Conservation (phyloP, 148 eudicot species). For the Arctostaphylos glauca region DNA sequence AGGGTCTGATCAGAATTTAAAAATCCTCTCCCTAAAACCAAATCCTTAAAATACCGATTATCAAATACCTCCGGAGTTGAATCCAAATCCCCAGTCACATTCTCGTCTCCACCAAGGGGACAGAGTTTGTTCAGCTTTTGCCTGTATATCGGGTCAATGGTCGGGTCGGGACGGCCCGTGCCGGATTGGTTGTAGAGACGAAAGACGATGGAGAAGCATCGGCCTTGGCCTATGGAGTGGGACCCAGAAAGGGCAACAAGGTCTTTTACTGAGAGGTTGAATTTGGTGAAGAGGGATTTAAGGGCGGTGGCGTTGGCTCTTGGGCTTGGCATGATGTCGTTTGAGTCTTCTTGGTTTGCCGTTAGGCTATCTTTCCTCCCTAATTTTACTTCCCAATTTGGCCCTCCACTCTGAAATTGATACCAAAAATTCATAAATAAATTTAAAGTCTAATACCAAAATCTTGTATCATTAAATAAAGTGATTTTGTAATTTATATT, state of each 20-base stretch:
- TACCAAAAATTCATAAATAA: neutral
- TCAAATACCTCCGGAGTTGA: constrained; percentile 65
- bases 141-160: constrained; percentile 55
- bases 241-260: constrained; percentile 92
- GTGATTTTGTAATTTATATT: too few species aligned
- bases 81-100: constrained; percentile 74
- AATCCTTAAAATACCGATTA: constrained; percentile 82
- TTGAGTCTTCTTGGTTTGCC: constrained; percentile 77
- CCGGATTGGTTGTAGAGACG: constrained; percentile 94
- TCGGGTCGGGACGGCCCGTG: constrained; percentile 69
- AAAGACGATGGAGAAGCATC: constrained; percentile 76
- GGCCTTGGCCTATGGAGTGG: constrained; percentile 80
- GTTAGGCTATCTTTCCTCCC: constrained; percentile 80
- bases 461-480: too few species aligned
- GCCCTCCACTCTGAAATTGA: constrained; percentile 80
- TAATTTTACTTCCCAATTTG: constrained; percentile 81
- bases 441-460: too few species aligned
- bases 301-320: constrained; percentile 67
- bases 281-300: constrained; percentile 52
- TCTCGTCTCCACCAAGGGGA: constrained; percentile 59
- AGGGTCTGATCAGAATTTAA: constrained; percentile 80
- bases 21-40: constrained; percentile 69
- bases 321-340: constrained; percentile 92
- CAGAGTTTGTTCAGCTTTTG: constrained; percentile 59
- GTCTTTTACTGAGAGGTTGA: constrained; percentile 61